Conservation (phyloP, 2,329 filamentous ascomycete species). For the Colletotrichum costaricense region DNA sequence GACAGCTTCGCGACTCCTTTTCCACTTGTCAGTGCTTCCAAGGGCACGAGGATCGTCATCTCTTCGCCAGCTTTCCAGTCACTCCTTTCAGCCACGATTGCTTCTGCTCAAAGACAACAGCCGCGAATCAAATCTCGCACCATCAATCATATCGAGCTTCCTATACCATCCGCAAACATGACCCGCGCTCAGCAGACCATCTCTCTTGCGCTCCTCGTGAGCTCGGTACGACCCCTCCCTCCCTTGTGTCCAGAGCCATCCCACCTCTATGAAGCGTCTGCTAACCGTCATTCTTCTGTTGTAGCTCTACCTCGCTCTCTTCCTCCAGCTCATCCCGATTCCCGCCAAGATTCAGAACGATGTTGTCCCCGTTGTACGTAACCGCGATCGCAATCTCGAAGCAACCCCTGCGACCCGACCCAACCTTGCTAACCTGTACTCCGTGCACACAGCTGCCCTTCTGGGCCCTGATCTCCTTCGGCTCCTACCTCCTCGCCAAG, state of each 20-base stretch:
- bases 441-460: slow-evolving; percentile 80
- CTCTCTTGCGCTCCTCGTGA: slow-evolving; percentile 86
- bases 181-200: slow-evolving; percentile 94
- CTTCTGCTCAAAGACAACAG: not conserved
- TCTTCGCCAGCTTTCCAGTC: slow-evolving; percentile 23
- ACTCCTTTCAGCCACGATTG: slow-evolving; percentile 20
- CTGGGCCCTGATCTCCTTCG: slow-evolving; percentile 91
- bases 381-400: not conserved
- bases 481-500: slow-evolving; percentile 90
- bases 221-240: slow-evolving; percentile 73
- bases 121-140: not conserved
- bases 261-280: not conserved
- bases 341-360: slow-evolving; percentile 83
- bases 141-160: not conserved
- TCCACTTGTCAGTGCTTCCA: slow-evolving; percentile 9
- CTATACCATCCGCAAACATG: slow-evolving; percentile 69
- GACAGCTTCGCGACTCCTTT: slow-evolving; percentile 38
- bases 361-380: slow-evolving; percentile 87
- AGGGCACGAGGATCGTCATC: slow-evolving; percentile 12
- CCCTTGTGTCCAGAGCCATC: not conserved
- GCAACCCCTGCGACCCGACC: not conserved
- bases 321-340: slow-evolving; percentile 84
- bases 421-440: slow-evolving; percentile 15
- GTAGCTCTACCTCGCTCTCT: slow-evolving; percentile 91
- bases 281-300: slow-evolving; percentile 34